Evolutionary conservation across 139 green algal species (phyloP), one percentile per base, ranked within the genome.

Genomic region (Haematococcus sp.): DNA sequence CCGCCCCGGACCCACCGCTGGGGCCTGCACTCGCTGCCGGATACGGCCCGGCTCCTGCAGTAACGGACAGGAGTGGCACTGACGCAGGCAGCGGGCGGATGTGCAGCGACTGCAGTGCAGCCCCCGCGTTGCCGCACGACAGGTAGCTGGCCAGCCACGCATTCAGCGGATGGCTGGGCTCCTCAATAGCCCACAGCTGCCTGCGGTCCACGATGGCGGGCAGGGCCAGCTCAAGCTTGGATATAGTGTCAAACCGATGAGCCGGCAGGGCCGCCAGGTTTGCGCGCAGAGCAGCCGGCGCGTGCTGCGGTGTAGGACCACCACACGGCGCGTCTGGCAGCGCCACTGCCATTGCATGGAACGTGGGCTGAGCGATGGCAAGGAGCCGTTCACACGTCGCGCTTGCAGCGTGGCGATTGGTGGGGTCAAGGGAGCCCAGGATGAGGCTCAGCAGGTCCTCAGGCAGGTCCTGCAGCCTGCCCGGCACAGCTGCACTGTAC

Each of bases 291-390:
- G 25, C 27, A 27, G 58, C 58, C 4, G 58, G 58, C 4, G 58
- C 58, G 20, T 65, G 58, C 11, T 4, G 20, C 16, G 58, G 20
- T 3, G 20, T n/a, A 4, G 3, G 4, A 15, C 25, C 25, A 19
- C 58, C n/a, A n/a, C 25, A 19, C 11, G 58, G 58, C 25, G 25
- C n/a, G n/a, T n/a, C 11, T 17, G 58, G 58, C 25, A 65, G 25
- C 20, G 58, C 25, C n/a, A 65, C 20, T 17, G 58, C 58, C 58
- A 65, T 65, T 4, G 58, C 23, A 3, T 65, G 23, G 58, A 65
- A 65, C 25, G 58, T 65, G 58, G 58, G 58, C 58, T 65, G 58
- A 2, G 58, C 58, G 11, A 65, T n/a, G n/a, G 58, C 58, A 17
- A 65, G 58, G 20, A 65, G 27, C 25, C 25, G 23, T 3, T 65